Base-by-base conservation (phyloP, 2,329 filamentous ascomycete genomes). In the Metarhizium album region DNA sequence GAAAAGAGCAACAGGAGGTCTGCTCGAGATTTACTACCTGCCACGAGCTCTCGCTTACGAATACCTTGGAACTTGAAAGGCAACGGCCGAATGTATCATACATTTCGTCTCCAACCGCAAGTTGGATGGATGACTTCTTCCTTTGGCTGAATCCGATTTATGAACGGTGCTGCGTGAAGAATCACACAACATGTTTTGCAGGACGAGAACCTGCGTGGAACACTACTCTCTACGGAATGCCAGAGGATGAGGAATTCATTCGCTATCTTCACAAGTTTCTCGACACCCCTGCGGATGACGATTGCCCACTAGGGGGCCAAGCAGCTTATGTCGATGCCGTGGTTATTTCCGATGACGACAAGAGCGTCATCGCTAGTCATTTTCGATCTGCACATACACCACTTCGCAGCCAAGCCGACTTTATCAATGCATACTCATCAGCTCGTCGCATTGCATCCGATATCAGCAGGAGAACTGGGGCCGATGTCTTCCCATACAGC, bases 61-160 rank as follows among this genome's bases (percentile, higher is more conserved):
- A 95, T 61, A 83, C 95, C 2, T 75, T 98, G 4, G 94, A 98
- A 64, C 87, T 93, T 58, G 94, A 98, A 70, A 83, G 93, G 11
- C 97, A 96, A 70, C 82, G 93, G 37, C 79, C 90, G 0, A 80
- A 94, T 6, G 75, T 91, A 1, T 96, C 90, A 1, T 97, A 90
- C 66, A 88, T 98, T 57, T 79, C 89, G 6, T 84, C 90, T 9
- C 86, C 90, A 0, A 84, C 91, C 0, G 93, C 94, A 3, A 96
- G 87, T 66, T 98, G 93, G 93, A 79, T 98, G 18, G 93, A 98
- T 57, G 93, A 98, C 64, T 97, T 89, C 70, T 89, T 97, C 69
- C 78, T 88, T 53, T 98, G 93, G 91, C 73, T 97, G n/a, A 95
- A 97, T 59, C 93, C 93, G 0, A 79, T 88, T 42, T 69, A 71